Conservation (phyloP, 2,329 filamentous ascomycete species). For the Ceratocystis lukuohia region DNA sequence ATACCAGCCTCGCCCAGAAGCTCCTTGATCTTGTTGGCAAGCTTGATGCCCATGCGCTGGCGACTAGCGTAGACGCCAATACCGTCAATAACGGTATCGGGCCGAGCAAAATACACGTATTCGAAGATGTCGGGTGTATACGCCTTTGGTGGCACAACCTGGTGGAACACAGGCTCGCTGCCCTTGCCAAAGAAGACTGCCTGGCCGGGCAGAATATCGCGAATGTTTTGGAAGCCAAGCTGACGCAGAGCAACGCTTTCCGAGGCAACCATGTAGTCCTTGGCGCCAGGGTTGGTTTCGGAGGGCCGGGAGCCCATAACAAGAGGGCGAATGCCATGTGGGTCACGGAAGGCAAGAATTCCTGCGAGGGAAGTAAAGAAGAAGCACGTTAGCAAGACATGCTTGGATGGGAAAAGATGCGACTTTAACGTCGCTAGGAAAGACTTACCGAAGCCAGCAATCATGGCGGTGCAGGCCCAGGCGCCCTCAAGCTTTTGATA, state of each 20-base stretch:
- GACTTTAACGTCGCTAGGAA: background rate
- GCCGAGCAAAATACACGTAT: conserved; percentile 75
- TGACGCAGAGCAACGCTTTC: conserved; percentile 75
- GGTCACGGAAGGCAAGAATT: conserved; percentile 21
- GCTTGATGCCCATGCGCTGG: conserved; percentile 71
- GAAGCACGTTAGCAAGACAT: conserved; percentile 29
- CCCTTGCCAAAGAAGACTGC: conserved; percentile 79
- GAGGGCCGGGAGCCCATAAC: conserved; percentile 63
- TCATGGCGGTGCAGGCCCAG: conserved; percentile 70
- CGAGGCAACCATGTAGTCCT: conserved; percentile 82
- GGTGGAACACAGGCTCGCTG: conserved; percentile 55
- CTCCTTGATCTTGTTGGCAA: conserved; percentile 58
- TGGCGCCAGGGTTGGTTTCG: conserved; percentile 44
- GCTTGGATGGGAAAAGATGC: background rate
- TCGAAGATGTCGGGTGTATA: conserved; percentile 75
- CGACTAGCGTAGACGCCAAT: conserved; percentile 76
- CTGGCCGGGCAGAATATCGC: conserved; percentile 69
- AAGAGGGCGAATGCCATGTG: conserved; percentile 65
- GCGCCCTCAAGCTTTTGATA: conserved; percentile 61
- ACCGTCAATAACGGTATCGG: conserved; percentile 71
- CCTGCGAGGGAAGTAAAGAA: conserved; percentile 24
- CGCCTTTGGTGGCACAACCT: conserved; percentile 52
- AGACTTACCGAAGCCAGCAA: conserved; percentile 56
- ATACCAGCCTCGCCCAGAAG: conserved; percentile 56
- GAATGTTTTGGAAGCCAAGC: conserved; percentile 63